Conservation (phyloP, 371 early-diverging fungal genomes). For the Capillidium rhysosporum region DNA sequence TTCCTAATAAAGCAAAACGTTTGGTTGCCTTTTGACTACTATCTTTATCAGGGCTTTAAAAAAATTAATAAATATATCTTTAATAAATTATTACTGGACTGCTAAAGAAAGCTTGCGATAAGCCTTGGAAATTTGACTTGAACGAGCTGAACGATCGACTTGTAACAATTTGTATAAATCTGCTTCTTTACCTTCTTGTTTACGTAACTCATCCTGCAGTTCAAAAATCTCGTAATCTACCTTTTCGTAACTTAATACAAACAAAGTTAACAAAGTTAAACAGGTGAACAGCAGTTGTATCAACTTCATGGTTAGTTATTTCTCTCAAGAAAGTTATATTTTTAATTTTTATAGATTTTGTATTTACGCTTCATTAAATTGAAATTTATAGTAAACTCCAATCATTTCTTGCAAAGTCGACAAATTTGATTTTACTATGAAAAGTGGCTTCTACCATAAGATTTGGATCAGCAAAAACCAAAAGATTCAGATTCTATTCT, state of each 20-base stretch:
- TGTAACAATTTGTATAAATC: conserved; percentile 36
- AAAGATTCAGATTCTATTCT: no score
- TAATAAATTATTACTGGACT: conserved; percentile 52
- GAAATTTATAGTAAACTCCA: no score
- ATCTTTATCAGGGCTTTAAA: conserved; percentile 54
- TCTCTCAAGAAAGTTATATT: no score
- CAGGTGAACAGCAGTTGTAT: no score
- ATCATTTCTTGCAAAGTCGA: no score
- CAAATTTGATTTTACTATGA: no score
- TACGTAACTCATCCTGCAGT: conserved; percentile 54
- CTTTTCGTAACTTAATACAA: background rate
- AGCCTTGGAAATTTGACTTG: conserved; percentile 55
- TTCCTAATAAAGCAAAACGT: conserved; percentile 41
- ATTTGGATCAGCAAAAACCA: no score
- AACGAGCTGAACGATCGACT: conserved; percentile 38
- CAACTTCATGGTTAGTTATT: no score
- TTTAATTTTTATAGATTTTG: no score
- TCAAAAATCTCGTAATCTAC: conserved; percentile 67
- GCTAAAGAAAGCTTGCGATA: conserved; percentile 79
- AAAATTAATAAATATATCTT: background rate
- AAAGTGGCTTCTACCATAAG: no score
- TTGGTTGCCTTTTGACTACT: conserved; percentile 24
- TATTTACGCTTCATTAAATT: no score
- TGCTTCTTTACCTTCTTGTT: conserved; percentile 33
- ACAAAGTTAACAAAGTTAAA: background rate